phyloP scores from a whole-genome alignment of 352 stramenopile genomes.

The Phytophthora lateralis region DNA sequence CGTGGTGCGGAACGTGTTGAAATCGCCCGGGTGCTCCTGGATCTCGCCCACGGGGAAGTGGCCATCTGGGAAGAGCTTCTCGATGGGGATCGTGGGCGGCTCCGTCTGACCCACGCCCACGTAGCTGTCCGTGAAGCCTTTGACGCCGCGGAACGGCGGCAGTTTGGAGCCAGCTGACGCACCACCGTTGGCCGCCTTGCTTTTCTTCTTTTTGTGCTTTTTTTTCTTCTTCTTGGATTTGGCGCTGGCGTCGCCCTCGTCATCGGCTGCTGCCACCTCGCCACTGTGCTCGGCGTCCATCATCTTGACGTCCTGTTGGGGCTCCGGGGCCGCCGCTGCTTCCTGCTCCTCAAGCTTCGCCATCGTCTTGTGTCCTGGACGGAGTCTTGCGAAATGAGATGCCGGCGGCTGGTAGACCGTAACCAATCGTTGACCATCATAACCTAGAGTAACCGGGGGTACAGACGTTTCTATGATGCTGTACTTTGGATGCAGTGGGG shows the following conservation, averaged over 20 bases:
- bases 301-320: constrained; percentile 24
- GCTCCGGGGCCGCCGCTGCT: constrained; percentile 5
- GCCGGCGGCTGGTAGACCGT: not conserved
- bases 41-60: constrained; percentile 95
- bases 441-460: not conserved
- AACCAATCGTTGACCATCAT: not conserved
- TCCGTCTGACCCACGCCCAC: constrained; percentile 95
- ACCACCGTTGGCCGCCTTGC: constrained; percentile 20
- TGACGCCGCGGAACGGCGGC: constrained; percentile 76
- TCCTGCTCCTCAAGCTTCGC: constrained; percentile 33
- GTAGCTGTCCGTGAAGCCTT: constrained; percentile 94
- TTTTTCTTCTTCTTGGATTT: constrained; percentile 75
- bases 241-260: not conserved
- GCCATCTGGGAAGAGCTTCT: constrained; percentile 63
- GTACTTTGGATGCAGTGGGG: not conserved
- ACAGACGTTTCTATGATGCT: not conserved
- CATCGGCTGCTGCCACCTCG: constrained; percentile 1
- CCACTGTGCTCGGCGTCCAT: constrained; percentile 23
- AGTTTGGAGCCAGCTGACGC: constrained; percentile 43
- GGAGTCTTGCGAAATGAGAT: constrained; percentile 17
- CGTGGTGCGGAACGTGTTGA: constrained; percentile 91
- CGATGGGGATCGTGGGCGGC: constrained; percentile 93
- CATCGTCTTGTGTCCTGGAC: constrained; percentile 16
- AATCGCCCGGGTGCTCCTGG: constrained; percentile 91
- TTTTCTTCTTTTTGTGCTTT: constrained; percentile 85